These are phyloP conservation scores for Corylus americana DNA, from an alignment of 306 rosid genomes.

Conservation along the genomic window DNA sequence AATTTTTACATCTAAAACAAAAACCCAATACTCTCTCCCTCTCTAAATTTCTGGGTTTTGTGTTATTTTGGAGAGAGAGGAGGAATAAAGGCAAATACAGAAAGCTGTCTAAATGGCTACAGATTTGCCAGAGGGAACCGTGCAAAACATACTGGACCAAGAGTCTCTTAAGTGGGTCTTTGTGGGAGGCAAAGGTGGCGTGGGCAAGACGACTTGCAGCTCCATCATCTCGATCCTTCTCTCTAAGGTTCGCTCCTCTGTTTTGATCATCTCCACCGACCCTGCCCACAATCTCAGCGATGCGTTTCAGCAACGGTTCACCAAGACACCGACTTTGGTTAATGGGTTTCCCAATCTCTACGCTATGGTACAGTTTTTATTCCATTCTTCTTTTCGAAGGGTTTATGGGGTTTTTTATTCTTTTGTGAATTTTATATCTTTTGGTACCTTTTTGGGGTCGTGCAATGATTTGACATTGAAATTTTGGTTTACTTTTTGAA, in stretches of 20 bases:
- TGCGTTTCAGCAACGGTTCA: conserved; percentile 93
- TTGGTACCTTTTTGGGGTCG: neutral
- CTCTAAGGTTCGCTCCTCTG: conserved; percentile 76
- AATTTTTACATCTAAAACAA: neutral
- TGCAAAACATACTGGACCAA: conserved; percentile 81
- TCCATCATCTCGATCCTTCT: conserved; percentile 88
- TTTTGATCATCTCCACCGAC: conserved; percentile 93
- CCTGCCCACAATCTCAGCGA: conserved; percentile 99
- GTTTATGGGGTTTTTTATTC: neutral
- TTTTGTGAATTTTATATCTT: neutral
- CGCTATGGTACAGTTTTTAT: conserved; percentile 63
- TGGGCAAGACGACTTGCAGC: conserved; percentile 94
- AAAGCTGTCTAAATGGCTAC: conserved; percentile 33
- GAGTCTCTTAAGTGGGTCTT: conserved; percentile 93
- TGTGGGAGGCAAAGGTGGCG: conserved; percentile 98
- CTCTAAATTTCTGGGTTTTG: conserved; percentile 12
- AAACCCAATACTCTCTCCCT: conserved; percentile 10
- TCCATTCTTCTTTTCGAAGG: neutral
- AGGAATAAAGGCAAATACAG: conserved; percentile 11
- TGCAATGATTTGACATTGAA: neutral
- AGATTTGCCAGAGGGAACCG: conserved; percentile 61
- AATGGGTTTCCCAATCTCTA: conserved; percentile 89
- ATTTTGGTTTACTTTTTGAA: conserved; percentile 12
- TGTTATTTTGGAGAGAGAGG: neutral
- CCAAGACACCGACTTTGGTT: conserved; percentile 85